These are phyloP conservation scores for Entoloma clypeatum DNA, from an alignment of 1,284 basidiomycete species.

Conservation along the genomic window DNA sequence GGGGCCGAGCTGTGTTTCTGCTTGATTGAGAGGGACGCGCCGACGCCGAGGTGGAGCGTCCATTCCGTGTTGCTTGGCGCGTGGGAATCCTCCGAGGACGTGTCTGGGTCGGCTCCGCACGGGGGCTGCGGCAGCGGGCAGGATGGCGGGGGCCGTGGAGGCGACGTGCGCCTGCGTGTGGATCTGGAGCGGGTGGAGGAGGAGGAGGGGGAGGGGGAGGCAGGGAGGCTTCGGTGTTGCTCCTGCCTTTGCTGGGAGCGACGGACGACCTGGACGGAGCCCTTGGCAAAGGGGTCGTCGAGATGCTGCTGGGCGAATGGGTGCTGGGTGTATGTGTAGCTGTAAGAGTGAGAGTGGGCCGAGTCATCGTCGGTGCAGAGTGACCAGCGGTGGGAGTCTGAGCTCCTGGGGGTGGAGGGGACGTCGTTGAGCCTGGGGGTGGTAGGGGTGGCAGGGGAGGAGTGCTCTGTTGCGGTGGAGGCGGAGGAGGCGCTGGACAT, in stretches of 20 bases:
- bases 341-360: background rate
- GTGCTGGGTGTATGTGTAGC: slow-evolving; percentile 11
- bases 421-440: background rate
- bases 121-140: slow-evolving; percentile 5
- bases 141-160: slow-evolving; percentile 5
- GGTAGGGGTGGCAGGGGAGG: slow-evolving; percentile 11
- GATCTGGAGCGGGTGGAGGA: background rate
- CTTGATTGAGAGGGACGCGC: background rate
- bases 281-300: slow-evolving; percentile 17
- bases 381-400: slow-evolving; percentile 12
- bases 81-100: background rate
- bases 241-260: slow-evolving; percentile 7
- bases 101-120: background rate
- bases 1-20: background rate
- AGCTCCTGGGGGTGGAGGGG: background rate
- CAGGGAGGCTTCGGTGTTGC: background rate
- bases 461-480: slow-evolving; percentile 1
- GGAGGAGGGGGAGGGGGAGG: background rate
- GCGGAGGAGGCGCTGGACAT: slow-evolving; percentile 9
- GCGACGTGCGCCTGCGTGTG: background rate
- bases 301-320: slow-evolving; percentile 9
- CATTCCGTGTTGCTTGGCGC: slow-evolving; percentile 4
- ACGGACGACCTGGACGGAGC: slow-evolving; percentile 14
- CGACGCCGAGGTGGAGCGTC: slow-evolving; percentile 2
- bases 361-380: slow-evolving; percentile 15